These are phyloP conservation scores for Kwoniella bestiolae DNA, from an alignment of 768 basidiomycete genomes.

Conservation along the genomic window DNA sequence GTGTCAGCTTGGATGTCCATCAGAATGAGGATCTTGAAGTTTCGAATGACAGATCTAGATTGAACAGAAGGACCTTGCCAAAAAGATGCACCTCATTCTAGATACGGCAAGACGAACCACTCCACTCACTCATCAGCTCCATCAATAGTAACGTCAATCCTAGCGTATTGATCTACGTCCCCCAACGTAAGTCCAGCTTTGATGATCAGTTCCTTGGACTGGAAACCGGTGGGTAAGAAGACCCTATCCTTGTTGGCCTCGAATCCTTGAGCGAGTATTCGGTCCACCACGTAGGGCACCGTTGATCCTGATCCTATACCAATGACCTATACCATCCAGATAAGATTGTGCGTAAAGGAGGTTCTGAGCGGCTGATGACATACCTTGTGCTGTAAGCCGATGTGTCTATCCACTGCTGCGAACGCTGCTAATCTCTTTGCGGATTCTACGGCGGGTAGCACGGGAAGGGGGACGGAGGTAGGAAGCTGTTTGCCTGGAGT, in stretches of 20 bases:
- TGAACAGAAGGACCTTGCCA: not conserved
- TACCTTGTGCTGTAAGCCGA: conserved; percentile 80
- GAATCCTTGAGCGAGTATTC: conserved; percentile 81
- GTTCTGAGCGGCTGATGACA: not conserved
- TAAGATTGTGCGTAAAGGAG: conserved; percentile 7
- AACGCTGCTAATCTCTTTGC: conserved; percentile 90
- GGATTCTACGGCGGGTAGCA: conserved; percentile 65
- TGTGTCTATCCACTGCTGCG: conserved; percentile 89
- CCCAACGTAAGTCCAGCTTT: conserved; percentile 75
- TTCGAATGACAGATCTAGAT: not conserved
- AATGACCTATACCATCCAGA: conserved; percentile 46
- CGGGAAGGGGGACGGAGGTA: conserved; percentile 43
- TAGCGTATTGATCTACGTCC: conserved; percentile 84
- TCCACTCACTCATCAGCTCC: conserved; percentile 88
- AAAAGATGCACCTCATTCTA: not conserved
- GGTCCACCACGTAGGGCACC: conserved; percentile 94
- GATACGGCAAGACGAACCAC: too few species aligned
- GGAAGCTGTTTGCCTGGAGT: conserved; percentile 42
- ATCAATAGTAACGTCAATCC: conserved; percentile 95
- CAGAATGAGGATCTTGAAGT: conserved; percentile 21
- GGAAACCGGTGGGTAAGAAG: conserved; percentile 95
- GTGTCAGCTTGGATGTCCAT: not conserved
- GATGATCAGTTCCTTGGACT: conserved; percentile 93
- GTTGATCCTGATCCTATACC: conserved; percentile 65
- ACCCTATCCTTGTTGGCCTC: conserved; percentile 77